Percentiles rank a stretch among this genome's conserved stretches.
These are phyloP conservation scores for Funneliformis caledonium DNA, from an alignment of 371 early-diverging fungal genomes.

Conservation along the genomic window DNA sequence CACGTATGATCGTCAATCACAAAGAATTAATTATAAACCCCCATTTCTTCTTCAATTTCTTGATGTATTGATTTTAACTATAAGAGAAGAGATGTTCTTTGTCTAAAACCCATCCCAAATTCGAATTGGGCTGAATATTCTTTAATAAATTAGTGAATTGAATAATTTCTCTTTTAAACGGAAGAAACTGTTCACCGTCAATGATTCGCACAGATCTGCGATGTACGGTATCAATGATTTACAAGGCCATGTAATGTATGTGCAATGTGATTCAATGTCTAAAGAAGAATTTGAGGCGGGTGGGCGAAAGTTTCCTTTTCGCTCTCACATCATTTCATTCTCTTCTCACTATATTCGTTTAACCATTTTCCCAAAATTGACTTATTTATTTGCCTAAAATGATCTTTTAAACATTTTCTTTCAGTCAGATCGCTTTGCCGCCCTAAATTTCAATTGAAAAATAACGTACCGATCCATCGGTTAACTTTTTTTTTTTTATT, in stretches of 20 bases:
- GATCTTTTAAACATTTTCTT: too few relatives aligned
- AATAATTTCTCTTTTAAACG: neutral
- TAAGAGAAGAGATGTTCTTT: neutral
- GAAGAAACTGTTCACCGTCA: neutral
- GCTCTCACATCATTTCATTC: neutral
- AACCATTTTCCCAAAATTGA: neutral
- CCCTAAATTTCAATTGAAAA: too few relatives aligned
- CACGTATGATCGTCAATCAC: too few relatives aligned
- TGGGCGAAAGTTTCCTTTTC: neutral
- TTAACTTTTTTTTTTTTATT: too few relatives aligned
- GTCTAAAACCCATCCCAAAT: neutral
- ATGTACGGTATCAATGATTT: neutral
- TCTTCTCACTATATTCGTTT: neutral
- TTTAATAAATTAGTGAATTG: neutral
- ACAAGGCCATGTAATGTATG: neutral
- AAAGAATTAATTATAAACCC: too few relatives aligned
- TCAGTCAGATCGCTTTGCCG: too few relatives aligned
- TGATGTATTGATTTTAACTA: neutral
- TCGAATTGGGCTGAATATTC: neutral
- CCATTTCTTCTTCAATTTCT: too few relatives aligned
- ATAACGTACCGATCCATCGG: neutral
- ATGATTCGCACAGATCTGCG: neutral
- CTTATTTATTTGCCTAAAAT: neutral
- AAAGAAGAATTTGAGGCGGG: neutral
- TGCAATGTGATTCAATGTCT: too few relatives aligned